Conservation (phyloP, 768 basidiomycete species). For the Lyophyllum semitale region DNA sequence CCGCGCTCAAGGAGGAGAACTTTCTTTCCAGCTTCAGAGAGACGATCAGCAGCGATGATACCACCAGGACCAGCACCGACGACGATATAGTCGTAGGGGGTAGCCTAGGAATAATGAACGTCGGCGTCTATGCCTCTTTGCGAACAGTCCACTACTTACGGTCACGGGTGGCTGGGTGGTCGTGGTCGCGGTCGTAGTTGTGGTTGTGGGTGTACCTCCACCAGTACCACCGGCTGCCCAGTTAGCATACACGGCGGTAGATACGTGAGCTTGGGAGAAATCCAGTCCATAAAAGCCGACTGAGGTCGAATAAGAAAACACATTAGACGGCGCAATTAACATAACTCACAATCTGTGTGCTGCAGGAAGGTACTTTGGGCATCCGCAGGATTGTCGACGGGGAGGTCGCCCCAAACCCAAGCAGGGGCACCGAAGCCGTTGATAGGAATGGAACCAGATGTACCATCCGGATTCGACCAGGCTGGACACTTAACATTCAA, state of each 20-base stretch:
- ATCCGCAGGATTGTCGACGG: slow-evolving; percentile 51
- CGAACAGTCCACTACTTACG: neutral
- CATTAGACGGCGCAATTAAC: neutral
- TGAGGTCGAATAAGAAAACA: too few relatives aligned
- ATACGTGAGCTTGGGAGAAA: slow-evolving; percentile 46
- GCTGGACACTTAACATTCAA: too few relatives aligned
- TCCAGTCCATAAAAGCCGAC: slow-evolving; percentile 63
- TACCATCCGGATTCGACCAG: slow-evolving; percentile 42
- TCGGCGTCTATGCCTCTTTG: neutral
- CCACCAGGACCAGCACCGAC: slow-evolving; percentile 64
- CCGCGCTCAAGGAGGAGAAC: slow-evolving; percentile 65
- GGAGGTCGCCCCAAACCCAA: slow-evolving; percentile 48
- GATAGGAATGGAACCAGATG: slow-evolving; percentile 40
- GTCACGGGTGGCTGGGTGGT: slow-evolving; percentile 28
- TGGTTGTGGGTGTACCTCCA: slow-evolving; percentile 30
- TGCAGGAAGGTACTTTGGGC: slow-evolving; percentile 53
- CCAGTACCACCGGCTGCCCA: slow-evolving; percentile 53
- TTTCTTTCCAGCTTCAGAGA: slow-evolving; percentile 63
- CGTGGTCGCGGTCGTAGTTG: slow-evolving; percentile 36
- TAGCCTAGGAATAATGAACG: slow-evolving; percentile 28
- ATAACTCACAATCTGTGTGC: slow-evolving; percentile 57
- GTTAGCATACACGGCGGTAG: slow-evolving; percentile 43
- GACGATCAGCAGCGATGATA: slow-evolving; percentile 56
- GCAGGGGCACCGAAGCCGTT: slow-evolving; percentile 42
- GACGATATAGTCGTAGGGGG: slow-evolving; percentile 54